These are phyloP conservation scores for Aspergillus phoenicis DNA, from an alignment of 2,329 filamentous ascomycete species.

Conservation along the genomic window DNA sequence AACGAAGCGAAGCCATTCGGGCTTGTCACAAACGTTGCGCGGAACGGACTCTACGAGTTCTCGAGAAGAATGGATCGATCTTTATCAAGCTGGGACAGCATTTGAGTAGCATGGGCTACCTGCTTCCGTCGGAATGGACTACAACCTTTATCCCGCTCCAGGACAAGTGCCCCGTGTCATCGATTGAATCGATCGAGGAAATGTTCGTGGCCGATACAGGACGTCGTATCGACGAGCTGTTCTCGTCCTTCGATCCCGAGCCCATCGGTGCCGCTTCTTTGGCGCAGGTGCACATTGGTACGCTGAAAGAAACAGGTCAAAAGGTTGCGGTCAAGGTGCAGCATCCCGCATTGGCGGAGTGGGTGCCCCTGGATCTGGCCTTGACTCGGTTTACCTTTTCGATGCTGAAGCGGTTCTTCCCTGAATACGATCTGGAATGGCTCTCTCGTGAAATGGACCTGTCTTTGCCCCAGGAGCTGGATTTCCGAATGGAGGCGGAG, in stretches of 20 bases:
- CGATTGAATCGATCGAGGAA: slow-evolving; percentile 77
- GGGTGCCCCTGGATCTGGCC: slow-evolving; percentile 83
- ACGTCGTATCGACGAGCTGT: slow-evolving; percentile 74
- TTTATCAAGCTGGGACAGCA: slow-evolving; percentile 99
- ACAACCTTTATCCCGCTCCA: slow-evolving; percentile 94
- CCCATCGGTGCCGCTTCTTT: slow-evolving; percentile 93
- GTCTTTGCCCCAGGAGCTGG: slow-evolving; percentile 86
- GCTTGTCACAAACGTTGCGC: slow-evolving; percentile 93
- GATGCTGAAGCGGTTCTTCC: slow-evolving; percentile 88
- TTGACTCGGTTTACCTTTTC: slow-evolving; percentile 88
- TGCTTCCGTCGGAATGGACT: slow-evolving; percentile 89
- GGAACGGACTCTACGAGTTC: slow-evolving; percentile 76
- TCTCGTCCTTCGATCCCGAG: slow-evolving; percentile 76
- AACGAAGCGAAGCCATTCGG: slow-evolving; percentile 69
- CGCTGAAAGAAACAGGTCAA: slow-evolving; percentile 76
- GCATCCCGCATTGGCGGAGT: slow-evolving; percentile 85
- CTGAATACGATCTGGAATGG: slow-evolving; percentile 97
- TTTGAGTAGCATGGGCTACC: slow-evolving; percentile 92
- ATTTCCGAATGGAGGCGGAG: slow-evolving; percentile 81
- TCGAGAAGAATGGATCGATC: slow-evolving; percentile 96
- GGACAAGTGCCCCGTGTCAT: slow-evolving; percentile 92
- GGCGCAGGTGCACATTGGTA: slow-evolving; percentile 90
- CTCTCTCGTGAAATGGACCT: slow-evolving; percentile 88
- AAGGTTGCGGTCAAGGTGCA: slow-evolving; percentile 96
- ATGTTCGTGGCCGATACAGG: slow-evolving; percentile 89